Conservation (phyloP, 208 protist genomes). For the Entamoeba nuttalli region DNA sequence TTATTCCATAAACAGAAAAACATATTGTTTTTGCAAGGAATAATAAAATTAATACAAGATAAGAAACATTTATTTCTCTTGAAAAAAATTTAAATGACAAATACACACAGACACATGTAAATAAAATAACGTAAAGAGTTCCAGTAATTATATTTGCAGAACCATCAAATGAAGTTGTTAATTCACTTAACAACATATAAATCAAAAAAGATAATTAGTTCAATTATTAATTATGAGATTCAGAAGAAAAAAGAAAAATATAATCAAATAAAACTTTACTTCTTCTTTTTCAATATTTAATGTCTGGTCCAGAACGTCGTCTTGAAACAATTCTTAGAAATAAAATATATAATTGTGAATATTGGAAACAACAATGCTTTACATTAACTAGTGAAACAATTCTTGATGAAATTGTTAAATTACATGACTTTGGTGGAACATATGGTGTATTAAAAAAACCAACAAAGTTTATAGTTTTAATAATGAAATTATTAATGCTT, state of each 20-base stretch:
- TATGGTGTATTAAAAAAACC: neutral
- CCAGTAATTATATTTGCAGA: too few species aligned
- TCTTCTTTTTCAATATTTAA: neutral
- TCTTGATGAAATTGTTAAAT: neutral
- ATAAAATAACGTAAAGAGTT: too few species aligned
- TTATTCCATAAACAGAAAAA: neutral
- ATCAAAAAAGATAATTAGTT: too few species aligned
- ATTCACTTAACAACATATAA: too few species aligned
- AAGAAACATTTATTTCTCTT: too few species aligned
- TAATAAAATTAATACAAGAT: neutral
- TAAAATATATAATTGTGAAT: neutral
- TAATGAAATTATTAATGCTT: neutral
- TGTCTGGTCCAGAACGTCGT: neutral
- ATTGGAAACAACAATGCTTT: neutral
- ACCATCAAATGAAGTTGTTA: too few species aligned
- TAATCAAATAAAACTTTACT: too few species aligned
- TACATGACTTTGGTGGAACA: neutral
- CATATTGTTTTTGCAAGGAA: neutral
- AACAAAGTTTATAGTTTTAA: neutral
- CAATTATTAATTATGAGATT: too few species aligned
- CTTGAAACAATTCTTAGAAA: neutral
- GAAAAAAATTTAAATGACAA: too few species aligned
- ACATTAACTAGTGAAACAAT: neutral
- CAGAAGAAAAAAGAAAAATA: too few species aligned
- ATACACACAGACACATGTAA: too few species aligned